Evolutionary conservation across 169 alveolate genomes (phyloP), one percentile per base, ranked within the genome.

Genomic region (Babesia sp.): DNA sequence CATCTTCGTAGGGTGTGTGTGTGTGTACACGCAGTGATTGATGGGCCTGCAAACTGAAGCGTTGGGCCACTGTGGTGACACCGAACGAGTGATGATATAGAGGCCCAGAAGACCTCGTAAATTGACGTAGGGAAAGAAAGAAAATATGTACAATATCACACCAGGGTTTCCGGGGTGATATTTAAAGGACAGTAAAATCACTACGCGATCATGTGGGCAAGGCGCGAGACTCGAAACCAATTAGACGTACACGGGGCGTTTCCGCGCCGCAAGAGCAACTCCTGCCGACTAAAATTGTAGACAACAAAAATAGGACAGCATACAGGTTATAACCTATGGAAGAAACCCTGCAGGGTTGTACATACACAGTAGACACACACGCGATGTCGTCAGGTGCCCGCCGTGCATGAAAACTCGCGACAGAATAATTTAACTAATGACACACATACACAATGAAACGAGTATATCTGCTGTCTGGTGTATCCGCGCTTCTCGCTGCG

Each of bases 371-470:
- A n/a, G n/a, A n/a, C n/a, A n/a, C n/a, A n/a, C n/a, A n/a, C 7
- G 37, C 28, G 66, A 55, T 55, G 66, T 55, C 66, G 48, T 28
- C 24, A 28, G 24, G 20, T 29, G 7, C 37, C 45, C 24, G 41
- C 31, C 28, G 66, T 55, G 66, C 28, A 44, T 26, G 45, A 5
- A 14, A 14, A 6, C 26, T 55, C 24, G 28, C n/a, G 26, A 50
- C 59, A 8, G 59, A 16, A 14, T 14, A 39, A 14, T 39, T 9
- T 9, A 39, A 39, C 46, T 8, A 9, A 9, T 50, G 31, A 50
- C 26, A 31, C 67, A 57, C 14, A 31, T 20, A 57, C 3, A 60
- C 46, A 39, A 60, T 60, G 71, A 60, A 44, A 22, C 45, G 41
- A 1, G 9, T 39, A 28, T 3, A n/a, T 42, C 33, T 60, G 20